Percentiles rank a stretch among this genome's conserved stretches.
Evolutionary conservation across 2,329 filamentous ascomycete genomes (phyloP).

Genomic region (Eutypa lata): DNA sequence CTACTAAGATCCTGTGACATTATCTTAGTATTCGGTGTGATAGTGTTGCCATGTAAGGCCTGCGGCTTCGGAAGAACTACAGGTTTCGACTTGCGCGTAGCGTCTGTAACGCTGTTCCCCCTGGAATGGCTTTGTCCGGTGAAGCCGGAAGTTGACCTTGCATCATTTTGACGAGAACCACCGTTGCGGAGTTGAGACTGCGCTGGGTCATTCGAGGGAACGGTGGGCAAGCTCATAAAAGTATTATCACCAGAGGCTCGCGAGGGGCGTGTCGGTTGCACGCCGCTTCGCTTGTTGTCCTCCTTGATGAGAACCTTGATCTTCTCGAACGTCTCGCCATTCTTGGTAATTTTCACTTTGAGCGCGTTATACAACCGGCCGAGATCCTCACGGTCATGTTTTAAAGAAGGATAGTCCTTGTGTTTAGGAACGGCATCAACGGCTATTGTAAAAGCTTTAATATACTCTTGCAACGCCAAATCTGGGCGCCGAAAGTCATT

Average conservation of each 20-base stretch:
- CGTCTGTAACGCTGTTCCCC: neutral
- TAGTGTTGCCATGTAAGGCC: constrained; percentile 59
- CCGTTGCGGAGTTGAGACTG: constrained; percentile 1
- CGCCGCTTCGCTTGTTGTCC: constrained; percentile 62
- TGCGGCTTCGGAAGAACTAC: constrained; percentile 65
- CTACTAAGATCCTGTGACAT: constrained; percentile 48
- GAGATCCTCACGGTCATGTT: constrained; percentile 49
- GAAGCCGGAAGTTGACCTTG: neutral
- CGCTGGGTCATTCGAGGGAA: constrained; percentile 11
- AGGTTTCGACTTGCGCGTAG: constrained; percentile 38
- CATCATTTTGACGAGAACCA: neutral
- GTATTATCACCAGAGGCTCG: constrained; percentile 6
- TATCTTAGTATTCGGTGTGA: constrained; percentile 37
- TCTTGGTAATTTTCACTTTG: constrained; percentile 46
- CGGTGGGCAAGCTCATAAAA: constrained; percentile 12
- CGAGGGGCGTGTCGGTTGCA: constrained; percentile 38
- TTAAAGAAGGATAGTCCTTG: constrained; percentile 66
- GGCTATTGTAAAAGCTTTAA: constrained; percentile 76
- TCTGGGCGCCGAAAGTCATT: constrained; percentile 66
- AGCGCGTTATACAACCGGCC: constrained; percentile 47
- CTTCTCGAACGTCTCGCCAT: constrained; percentile 49
- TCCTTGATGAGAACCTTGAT: constrained; percentile 60
- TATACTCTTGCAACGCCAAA: constrained; percentile 77
- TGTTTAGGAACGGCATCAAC: constrained; percentile 74
- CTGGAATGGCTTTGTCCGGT: neutral